Evolutionary conservation across 1,284 basidiomycete species (phyloP).

Genomic region (Thecaphora thlaspeos): DNA sequence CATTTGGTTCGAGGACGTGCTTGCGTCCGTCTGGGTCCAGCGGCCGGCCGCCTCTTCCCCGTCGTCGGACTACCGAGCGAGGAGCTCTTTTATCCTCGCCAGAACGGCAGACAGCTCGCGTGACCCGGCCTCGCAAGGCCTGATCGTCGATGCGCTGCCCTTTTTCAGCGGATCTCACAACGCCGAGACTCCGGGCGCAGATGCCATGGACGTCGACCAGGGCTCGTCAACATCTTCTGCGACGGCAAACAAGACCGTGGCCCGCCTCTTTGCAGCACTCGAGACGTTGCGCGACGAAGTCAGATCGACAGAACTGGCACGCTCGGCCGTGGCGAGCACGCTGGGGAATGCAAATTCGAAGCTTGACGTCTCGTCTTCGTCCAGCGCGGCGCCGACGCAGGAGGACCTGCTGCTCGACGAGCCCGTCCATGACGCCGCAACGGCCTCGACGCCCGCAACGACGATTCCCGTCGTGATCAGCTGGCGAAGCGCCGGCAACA

Average conservation of each 20-base stretch:
- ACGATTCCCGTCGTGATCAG: not conserved
- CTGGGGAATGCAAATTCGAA: too few relatives aligned
- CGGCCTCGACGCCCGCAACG: not conserved
- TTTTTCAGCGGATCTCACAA: slow-evolving; percentile 3
- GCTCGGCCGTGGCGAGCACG: slow-evolving; percentile 9
- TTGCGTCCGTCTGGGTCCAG: slow-evolving; percentile 19
- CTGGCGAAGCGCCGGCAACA: not conserved
- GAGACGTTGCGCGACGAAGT: slow-evolving; percentile 29
- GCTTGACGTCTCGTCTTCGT: too few relatives aligned
- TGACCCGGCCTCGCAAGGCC: slow-evolving; percentile 20
- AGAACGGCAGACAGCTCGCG: slow-evolving; percentile 29
- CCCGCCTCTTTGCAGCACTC: slow-evolving; percentile 28
- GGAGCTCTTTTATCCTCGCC: slow-evolving; percentile 24
- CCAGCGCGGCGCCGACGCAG: not conserved
- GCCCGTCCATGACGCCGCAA: not conserved
- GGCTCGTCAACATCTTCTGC: not conserved
- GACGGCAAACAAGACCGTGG: not conserved
- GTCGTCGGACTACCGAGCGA: slow-evolving; percentile 1
- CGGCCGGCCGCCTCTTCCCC: slow-evolving; percentile 3
- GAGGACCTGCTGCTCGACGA: slow-evolving; percentile 11
- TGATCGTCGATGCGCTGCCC: slow-evolving; percentile 26
- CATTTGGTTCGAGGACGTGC: slow-evolving; percentile 30
- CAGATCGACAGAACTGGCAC: slow-evolving; percentile 30
- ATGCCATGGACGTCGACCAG: slow-evolving; percentile 17
- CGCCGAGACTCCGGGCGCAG: not conserved